Conservation (phyloP, 768 basidiomycete species). For the Gloeostereum incarnatum region DNA sequence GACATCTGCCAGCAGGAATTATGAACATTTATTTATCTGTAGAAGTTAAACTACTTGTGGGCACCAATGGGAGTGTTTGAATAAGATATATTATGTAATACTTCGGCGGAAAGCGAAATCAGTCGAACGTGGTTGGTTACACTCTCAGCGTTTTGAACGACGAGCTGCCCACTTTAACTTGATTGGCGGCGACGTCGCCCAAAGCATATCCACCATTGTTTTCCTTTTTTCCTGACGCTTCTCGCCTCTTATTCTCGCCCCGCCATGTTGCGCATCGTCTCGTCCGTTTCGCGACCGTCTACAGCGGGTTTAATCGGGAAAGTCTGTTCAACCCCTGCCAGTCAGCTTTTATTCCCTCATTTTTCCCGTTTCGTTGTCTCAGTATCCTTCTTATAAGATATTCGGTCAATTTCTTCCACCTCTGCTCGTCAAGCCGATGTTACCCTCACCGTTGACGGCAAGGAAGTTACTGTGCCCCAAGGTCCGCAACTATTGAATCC, state of each 20-base stretch:
- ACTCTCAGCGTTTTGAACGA: conserved; percentile 32
- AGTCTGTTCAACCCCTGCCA: conserved; percentile 24
- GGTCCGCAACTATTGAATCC: conserved; percentile 39
- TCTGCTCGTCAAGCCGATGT: conserved; percentile 67
- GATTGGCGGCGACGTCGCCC: too few species aligned
- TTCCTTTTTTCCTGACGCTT: conserved; percentile 15
- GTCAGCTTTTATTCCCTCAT: background rate
- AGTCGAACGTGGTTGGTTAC: conserved; percentile 33
- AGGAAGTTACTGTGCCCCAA: conserved; percentile 94
- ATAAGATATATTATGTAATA: too few species aligned
- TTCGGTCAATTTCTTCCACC: conserved; percentile 56
- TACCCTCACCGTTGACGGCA: conserved; percentile 92
- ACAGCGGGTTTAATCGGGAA: conserved; percentile 61
- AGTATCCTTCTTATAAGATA: conserved; percentile 27
- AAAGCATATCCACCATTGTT: too few species aligned
- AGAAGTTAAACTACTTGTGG: too few species aligned
- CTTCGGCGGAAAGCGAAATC: conserved; percentile 32
- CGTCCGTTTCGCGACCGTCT: conserved; percentile 47
- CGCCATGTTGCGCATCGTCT: conserved; percentile 62
- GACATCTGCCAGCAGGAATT: too few species aligned
- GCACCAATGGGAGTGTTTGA: too few species aligned
- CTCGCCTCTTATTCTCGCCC: conserved; percentile 9
- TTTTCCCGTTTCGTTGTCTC: conserved; percentile 5
- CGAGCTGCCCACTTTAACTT: conserved; percentile 29
- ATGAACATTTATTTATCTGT: too few species aligned